Evolutionary conservation across 176 grass and related monocot species (phyloP), one percentile per base, ranked within the genome.

Genomic region (Ampelocalamus luodianensis): DNA sequence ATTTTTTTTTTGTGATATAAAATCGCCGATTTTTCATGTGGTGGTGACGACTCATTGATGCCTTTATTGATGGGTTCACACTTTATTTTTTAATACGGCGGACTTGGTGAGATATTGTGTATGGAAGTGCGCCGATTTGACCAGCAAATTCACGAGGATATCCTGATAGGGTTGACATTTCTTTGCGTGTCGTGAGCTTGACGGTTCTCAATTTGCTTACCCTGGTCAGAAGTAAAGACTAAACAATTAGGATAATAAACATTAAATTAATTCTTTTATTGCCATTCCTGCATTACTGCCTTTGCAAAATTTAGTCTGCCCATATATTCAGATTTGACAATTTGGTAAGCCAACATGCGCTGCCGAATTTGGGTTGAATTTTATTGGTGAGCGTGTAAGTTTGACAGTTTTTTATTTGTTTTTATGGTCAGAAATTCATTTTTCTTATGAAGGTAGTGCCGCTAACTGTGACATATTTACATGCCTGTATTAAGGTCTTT

Each of bases 101-200:
- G 54, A 77, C 74, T 68, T 83, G 16, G 27, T 60, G 54, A 53
- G 9, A 51, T 73, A 13, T 73, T 49, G 46, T 77, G 58, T 66
- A 65, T 13, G 18, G 10, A 59, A 71, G 8, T 26, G 38, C 6
- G 1, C 32, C 62, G 20, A 43, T 79, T 87, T 83, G 89, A 87
- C 89, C 68, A 61, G 32, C 84, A 79, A 59, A 59, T 67, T 83
- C 68, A 43, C 29, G 7, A 83, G 49, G 71, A 79, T 59, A 13
- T 15, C 49, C 39, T 79, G 49, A 20, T 68, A 74, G n/a, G 16
- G 74, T 90, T 83, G 89, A 87, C 89, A 83, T 87, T 79, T 87
- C 69, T 90, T 38, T 59, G 37, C 15, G 2, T 22, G 55, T 11
- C 24, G 32, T 51, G 26, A n/a, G 43, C 51, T 55, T 20, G 78